Base-by-base conservation (phyloP, 805 yeast species). In the Gaillardinia entomophila region DNA sequence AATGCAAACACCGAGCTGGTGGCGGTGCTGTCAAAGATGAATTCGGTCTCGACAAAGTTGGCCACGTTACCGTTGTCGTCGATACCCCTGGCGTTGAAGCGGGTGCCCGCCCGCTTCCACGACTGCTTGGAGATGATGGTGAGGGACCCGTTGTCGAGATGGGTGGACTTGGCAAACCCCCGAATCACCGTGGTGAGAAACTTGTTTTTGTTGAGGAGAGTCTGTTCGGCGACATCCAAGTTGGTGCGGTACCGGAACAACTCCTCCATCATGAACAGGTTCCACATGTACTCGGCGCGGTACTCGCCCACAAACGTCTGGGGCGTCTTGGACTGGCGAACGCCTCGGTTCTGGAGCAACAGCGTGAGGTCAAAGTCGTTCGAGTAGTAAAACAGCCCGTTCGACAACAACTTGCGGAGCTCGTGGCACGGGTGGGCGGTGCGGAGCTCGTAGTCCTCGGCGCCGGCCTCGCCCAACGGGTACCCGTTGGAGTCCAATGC, bases 281-380 rank as follows among this genome's bases (percentile, higher is more conserved):
- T 92, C 98, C 99, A 92, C 97, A 92, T 90, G 53, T 84, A 92
- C 44, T 88, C 89, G 31, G 77, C 78, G 51, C 82, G 90, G 44
- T 75, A 81, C 18, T 52, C 52, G 4, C 38, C 40, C 20, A 37
- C 33, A 25, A 33, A 34, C 7, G 33, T 33, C 2, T 43, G 31
- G 6, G 33, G 27, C 13, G 49, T 37, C 31, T 43, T 46, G 2
- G 36, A 60, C 1, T 57, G 51, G 26, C 60, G 55, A 7, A 79
- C 60, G 2, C 90, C 94, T 51, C 95, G 65, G 30, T 75, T 67
- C 57, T 90, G 97, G 40, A 92, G 62, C 5, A 81, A 67, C n/a
- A 87, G 81, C 0, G 98, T 92, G 45, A 92, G 61, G 57, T 92
- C 98, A 56, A 88, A 92, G 59, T 88, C 90, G 4, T 87, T 79